These are phyloP conservation scores for Plectosphaerella sp. DNA, from an alignment of 2,329 filamentous ascomycete genomes.

Conservation along the genomic window DNA sequence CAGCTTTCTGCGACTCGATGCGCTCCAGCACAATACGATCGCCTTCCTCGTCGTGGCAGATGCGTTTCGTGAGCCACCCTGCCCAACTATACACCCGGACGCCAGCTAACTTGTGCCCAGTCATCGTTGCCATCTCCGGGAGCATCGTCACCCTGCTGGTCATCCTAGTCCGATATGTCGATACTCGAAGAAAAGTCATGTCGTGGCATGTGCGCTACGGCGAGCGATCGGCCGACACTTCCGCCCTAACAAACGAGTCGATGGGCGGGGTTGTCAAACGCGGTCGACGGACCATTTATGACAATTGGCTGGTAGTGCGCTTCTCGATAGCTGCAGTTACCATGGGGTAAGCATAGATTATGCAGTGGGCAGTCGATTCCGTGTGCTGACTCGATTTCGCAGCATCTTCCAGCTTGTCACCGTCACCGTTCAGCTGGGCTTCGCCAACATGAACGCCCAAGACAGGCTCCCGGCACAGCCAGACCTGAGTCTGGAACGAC, in stretches of 20 bases:
- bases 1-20: slow-evolving; percentile 1
- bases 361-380: neutral
- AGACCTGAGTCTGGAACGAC: slow-evolving; percentile 22
- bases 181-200: slow-evolving; percentile 23
- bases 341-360: slow-evolving; percentile 20
- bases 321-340: slow-evolving; percentile 39
- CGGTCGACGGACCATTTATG: slow-evolving; percentile 30
- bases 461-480: slow-evolving; percentile 21
- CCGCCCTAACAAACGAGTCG: slow-evolving; percentile 7
- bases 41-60: slow-evolving; percentile 4
- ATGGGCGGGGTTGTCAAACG: neutral
- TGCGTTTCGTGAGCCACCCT: neutral
- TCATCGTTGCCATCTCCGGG: neutral
- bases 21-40: neutral
- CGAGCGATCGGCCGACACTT: slow-evolving; percentile 14
- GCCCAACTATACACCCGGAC: neutral
- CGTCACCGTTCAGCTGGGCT: slow-evolving; percentile 30
- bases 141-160: neutral
- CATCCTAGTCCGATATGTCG: neutral
- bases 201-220: slow-evolving; percentile 26
- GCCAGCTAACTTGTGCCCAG: neutral
- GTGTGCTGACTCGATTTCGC: neutral
- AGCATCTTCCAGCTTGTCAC: slow-evolving; percentile 31
- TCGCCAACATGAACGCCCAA: slow-evolving; percentile 22
- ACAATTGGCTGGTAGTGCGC: slow-evolving; percentile 37